phyloP scores from a whole-genome alignment of 208 protist genomes.

The Tritrichomonas foetus region DNA sequence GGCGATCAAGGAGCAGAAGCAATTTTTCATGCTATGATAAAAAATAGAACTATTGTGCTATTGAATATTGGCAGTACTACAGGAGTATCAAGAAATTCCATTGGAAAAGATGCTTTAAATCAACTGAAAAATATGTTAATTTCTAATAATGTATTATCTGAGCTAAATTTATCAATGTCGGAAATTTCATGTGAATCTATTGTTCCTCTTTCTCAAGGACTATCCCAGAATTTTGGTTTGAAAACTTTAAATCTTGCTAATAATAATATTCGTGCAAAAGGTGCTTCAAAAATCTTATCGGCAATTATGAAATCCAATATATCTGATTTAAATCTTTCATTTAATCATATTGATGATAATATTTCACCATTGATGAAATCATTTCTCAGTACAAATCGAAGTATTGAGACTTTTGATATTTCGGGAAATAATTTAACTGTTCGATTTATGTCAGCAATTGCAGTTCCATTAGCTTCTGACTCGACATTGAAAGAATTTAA shows the following conservation, averaged over 20 bases:
- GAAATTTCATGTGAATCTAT: not conserved
- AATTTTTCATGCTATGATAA: not conserved
- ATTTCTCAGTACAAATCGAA: not conserved
- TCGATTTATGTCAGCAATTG: not conserved
- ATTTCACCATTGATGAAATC: not conserved
- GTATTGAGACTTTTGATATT: not conserved
- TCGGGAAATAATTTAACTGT: not conserved
- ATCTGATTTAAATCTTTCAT: not conserved
- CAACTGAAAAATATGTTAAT: not conserved
- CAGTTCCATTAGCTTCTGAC: not conserved
- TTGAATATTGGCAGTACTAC: not conserved
- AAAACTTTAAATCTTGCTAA: not conserved
- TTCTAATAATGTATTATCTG: not conserved
- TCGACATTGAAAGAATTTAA: not conserved
- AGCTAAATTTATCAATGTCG: not conserved
- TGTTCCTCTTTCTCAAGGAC: not conserved
- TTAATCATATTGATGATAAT: not conserved
- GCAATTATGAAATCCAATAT: not conserved
- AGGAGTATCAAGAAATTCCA: not conserved
- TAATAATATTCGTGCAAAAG: constrained; percentile 10
- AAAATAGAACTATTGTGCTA: not conserved
- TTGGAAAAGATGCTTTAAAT: not conserved
- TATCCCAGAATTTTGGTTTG: not conserved
- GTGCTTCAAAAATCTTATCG: not conserved
- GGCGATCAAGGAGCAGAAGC: not conserved